Base-by-base conservation (phyloP, 1,284 basidiomycete genomes). In the Puccinia polysora region DNA sequence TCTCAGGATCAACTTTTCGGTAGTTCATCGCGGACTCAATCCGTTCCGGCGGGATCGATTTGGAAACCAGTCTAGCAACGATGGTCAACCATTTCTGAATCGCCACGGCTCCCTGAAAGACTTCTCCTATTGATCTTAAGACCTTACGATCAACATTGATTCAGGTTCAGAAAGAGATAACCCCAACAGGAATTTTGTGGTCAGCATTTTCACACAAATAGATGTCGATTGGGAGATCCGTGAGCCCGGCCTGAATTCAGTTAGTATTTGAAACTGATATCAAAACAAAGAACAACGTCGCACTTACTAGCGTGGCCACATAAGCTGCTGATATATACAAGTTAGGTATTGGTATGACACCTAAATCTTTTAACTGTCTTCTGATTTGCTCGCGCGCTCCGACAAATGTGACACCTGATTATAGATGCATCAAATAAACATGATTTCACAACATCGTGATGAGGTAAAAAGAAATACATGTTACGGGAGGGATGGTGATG, bases 341-440 rank as follows among this genome's bases (percentile, higher is more conserved):
- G 30, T 87, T 83, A 76, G 93, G 89, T 34, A 84, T 81, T 0
- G 86, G 84, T 43, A 97, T 84, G 75, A 89, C 89, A 40, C 86
- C 86, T 63, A 88, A 84, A 65, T 90, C 90, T 75, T 84, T 85
- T 47, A 98, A 82, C 82, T 97, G 94, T 77, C 83, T 89, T 81
- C 91, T 89, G 73, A 97, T 96, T 81, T 98, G 96, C 34, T 93
- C 91, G 72, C 93, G 87, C 30, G 95, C 96, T 40, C 95, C 96
- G 70, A 97, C 83, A 80, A 89, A 96, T 0, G 95, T 99, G 25
- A 98, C 95, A 52, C 7, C 10, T 40, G 32, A 50, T 4, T 32
- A 36, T 28, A 60, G n/a, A 36, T 15, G 28, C 3, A 60, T 36
- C n/a, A 32, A 25, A 10, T 12, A 38, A 36, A 7, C n/a, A 4